Evolutionary conservation across 257 asterid species (phyloP), one percentile per base, ranked within the genome.

Genomic region (Gentiana straminea): DNA sequence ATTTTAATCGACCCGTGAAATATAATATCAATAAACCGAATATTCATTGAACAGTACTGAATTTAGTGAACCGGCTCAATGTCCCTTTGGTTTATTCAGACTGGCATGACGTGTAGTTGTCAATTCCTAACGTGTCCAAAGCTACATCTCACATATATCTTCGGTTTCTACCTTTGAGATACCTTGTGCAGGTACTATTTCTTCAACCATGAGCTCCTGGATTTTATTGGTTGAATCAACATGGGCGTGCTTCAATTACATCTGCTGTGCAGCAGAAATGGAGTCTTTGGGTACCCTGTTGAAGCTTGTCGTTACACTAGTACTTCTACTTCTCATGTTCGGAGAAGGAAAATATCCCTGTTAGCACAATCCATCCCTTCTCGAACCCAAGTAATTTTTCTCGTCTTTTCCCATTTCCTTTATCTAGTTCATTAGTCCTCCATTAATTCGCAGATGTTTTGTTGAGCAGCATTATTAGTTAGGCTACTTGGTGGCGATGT

Each of bases 381-480:
- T 39, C 82, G 89, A 82, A 90, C 98, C 78, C 89, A 90, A 75
- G 98, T 83, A 68, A 39, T 43, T 58, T 64, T 44, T 32, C 13
- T 53, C 56, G 35, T 41, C 24, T 63, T 32, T 12, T 5, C 53
- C 53, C 13, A 52, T 4, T 57, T 38, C 1, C 6, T 12, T 43
- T 12, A 8, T 4, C 41, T 56, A 32, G 7, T 15, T 61, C 32
- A 3, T 39, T 5, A 13, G 36, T 39, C n/a, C 41, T 4, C 39
- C 39, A 1, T 2, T 38, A 5, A 34, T 59, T 59, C 48, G 12
- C 13, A 35, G 43, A 36, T 32, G 49, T 15, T 43, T 5, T 57
- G 9, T 57, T 35, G 24, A 24, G 24, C 24, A 24, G 37, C 12
- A 45, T 57, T 9, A 38, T 10, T 55, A 15, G 38, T 41, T 1